Evolutionary conservation across 1,284 basidiomycete species (phyloP), one percentile per base, ranked within the genome.

Genomic region (Amylostereum areolatum): DNA sequence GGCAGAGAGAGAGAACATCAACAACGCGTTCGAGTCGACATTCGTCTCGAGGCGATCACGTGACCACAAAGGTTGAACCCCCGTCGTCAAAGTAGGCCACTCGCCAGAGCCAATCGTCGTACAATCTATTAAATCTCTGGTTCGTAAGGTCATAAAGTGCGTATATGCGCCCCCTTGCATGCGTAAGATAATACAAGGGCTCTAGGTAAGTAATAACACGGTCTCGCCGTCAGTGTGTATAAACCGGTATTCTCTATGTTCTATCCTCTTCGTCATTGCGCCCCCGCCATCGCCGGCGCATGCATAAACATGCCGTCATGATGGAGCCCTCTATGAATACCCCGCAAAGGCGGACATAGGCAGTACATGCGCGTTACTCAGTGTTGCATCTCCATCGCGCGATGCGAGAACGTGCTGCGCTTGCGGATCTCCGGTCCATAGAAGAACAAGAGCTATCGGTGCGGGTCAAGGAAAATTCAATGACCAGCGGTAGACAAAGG

Each of bases 351-450:
- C 18, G 18, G 18, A 18, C 18, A 18, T 18, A 18, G 18, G 18
- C 18, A 18, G 18, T 18, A 18, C 18, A 18, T 18, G 18, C 18
- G 18, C 18, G 18, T 18, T 18, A 18, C 18, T 18, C 18, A 18
- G 18, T 18, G 18, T 18, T 39, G 43, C 29, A 55, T 54, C 29
- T 62, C 53, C 46, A 61, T 55, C 9, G 60, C 56, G 37, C 57
- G 55, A 18, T 59, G 59, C 2, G 80, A 81, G 56, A 88, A 79
- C 57, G 72, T 80, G 58, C 85, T 87, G 11, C 70, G 67, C 35
- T 65, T 68, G 10, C 87, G 77, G 52, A 89, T 86, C 24, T 60
- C 57, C 2, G 81, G 76, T 0, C 86, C 86, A 48, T 77, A 79
- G 49, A 76, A 72, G 58, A 85, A 83, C 32, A 89, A 65, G 0